These are phyloP conservation scores for Leccinum aurantiacum DNA, from an alignment of 768 basidiomycete species.

Conservation along the genomic window DNA sequence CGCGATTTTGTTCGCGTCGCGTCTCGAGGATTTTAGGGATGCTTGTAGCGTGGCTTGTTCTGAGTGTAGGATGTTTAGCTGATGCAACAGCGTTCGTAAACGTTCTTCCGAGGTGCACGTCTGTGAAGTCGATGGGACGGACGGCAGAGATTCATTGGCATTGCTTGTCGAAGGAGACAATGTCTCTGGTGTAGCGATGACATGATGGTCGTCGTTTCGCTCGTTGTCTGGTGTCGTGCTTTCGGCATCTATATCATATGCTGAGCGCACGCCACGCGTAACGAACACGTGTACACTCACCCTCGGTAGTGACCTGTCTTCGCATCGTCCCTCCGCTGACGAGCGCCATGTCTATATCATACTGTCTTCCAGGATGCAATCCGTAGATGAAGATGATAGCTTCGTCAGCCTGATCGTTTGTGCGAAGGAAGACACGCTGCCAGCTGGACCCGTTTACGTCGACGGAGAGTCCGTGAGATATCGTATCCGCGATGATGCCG, in stretches of 20 bases:
- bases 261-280: conserved; percentile 7
- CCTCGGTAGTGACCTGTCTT: conserved; percentile 69
- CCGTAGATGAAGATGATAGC: conserved; percentile 91
- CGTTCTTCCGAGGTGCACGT: conserved; percentile 62
- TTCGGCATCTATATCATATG: conserved; percentile 19
- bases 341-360: conserved; percentile 84
- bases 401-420: conserved; percentile 80
- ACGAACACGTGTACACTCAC: conserved; percentile 34
- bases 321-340: conserved; percentile 62
- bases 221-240: conserved; percentile 25
- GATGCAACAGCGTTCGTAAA: conserved; percentile 61
- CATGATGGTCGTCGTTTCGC: conserved; percentile 17
- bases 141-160: conserved; percentile 14
- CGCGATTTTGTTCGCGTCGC: conserved; percentile 82
- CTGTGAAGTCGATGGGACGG: conserved; percentile 28
- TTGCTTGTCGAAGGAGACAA: conserved; percentile 32
- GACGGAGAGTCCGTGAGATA: conserved; percentile 73
- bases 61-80: conserved; percentile 57
- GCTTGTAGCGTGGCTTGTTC: conserved; percentile 70
- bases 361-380: conserved; percentile 83
- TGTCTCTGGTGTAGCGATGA: conserved; percentile 11
- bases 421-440: conserved; percentile 75
- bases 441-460: conserved; percentile 79
- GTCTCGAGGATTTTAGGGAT: conserved; percentile 73
- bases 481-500: conserved; percentile 60